Conservation (phyloP, 1,139 yeast genomes). For the Blastobotrys aristatus region DNA sequence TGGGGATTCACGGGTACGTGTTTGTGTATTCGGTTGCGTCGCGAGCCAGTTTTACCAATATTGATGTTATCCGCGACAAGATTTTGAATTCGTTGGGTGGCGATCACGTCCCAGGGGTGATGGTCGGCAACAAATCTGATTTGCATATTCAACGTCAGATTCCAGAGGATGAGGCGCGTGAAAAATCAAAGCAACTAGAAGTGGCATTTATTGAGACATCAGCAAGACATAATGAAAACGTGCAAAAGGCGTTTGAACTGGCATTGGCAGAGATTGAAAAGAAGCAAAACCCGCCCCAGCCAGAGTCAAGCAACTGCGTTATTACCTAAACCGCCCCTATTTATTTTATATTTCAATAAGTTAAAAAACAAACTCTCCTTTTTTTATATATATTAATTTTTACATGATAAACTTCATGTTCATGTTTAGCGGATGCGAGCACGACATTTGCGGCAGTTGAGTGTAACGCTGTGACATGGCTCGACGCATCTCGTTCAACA, state of each 20-base stretch:
- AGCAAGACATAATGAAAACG: slow-evolving; percentile 67
- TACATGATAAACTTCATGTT: slow-evolving; percentile 17
- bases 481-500: slow-evolving; percentile 74
- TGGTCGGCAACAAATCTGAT: slow-evolving; percentile 83
- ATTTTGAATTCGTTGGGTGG: slow-evolving; percentile 54
- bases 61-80: slow-evolving; percentile 75
- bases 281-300: slow-evolving; percentile 19
- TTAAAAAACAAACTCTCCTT: neutral
- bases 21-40: slow-evolving; percentile 80
- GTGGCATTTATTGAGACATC: slow-evolving; percentile 75
- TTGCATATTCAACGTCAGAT: slow-evolving; percentile 46
- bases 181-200: slow-evolving; percentile 53
- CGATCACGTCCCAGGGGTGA: slow-evolving; percentile 52
- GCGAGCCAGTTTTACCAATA: slow-evolving; percentile 69
- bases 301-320: slow-evolving; percentile 12
- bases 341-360: too few relatives aligned
- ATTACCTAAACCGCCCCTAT: slow-evolving; percentile 1
- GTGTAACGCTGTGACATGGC: slow-evolving; percentile 65
- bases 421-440: slow-evolving; percentile 21
- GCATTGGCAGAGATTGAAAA: slow-evolving; percentile 66
- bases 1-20: slow-evolving; percentile 80
- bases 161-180: slow-evolving; percentile 55
- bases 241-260: slow-evolving; percentile 53
- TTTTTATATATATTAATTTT: neutral
- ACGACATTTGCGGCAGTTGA: slow-evolving; percentile 75